Conservation (phyloP, 768 basidiomycete species). For the Termitomyces eurrhizus region DNA sequence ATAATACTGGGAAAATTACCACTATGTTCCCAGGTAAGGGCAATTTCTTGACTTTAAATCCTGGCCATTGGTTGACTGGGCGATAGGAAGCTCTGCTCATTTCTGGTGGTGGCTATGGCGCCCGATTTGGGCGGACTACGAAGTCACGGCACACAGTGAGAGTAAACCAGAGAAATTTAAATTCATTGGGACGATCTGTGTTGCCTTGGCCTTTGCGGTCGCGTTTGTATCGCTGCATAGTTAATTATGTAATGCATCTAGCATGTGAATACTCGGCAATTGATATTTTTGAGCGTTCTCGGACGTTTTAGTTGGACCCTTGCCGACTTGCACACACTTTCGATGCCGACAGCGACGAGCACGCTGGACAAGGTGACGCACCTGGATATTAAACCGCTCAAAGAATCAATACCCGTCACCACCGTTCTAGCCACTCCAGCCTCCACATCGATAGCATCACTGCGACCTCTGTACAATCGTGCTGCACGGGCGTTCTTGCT, state of each 20-base stretch:
- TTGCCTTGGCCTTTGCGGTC: not conserved
- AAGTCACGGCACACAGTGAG: not conserved
- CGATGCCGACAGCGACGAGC: conserved; percentile 51
- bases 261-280: conserved; percentile 15
- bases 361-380: conserved; percentile 30
- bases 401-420: conserved; percentile 21
- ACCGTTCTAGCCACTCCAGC: conserved; percentile 16
- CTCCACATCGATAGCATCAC: conserved; percentile 39
- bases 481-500: conserved; percentile 78
- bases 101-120: conserved; percentile 4
- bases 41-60: not conserved
- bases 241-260: not conserved
- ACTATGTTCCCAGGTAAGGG: conserved; percentile 35
- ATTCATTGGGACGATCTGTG: not conserved
- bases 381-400: conserved; percentile 30
- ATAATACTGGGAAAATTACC: conserved; percentile 31
- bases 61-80: not conserved
- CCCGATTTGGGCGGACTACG: not conserved
- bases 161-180: not conserved
- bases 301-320: not conserved
- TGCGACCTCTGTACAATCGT: conserved; percentile 71
- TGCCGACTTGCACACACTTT: conserved; percentile 3
- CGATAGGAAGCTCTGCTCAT: not conserved
- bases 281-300: not conserved
- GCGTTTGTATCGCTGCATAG: not conserved